Evolutionary conservation across 805 yeast species (phyloP).

Genomic region (Candida peoriensis): DNA sequence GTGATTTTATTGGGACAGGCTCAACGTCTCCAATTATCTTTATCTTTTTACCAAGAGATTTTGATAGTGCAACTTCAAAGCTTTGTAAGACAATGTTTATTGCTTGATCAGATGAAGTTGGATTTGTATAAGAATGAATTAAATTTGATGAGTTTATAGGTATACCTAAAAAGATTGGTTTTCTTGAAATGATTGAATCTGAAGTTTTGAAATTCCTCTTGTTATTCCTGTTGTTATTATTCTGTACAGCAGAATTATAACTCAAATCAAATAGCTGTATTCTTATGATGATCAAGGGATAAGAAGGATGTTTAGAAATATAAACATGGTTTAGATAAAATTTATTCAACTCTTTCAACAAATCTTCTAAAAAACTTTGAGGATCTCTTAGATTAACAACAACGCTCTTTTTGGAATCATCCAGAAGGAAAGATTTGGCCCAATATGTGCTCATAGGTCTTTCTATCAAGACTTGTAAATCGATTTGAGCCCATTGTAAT

Average conservation of each 20-base stretch:
- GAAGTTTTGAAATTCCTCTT: slow-evolving; percentile 13
- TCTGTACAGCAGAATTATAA: slow-evolving; percentile 16
- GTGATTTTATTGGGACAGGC: slow-evolving; percentile 30
- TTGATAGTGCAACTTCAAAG: slow-evolving; percentile 47
- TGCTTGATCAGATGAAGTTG: slow-evolving; percentile 35
- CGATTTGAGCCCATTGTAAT: slow-evolving; percentile 66
- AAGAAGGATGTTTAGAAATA: slow-evolving; percentile 57
- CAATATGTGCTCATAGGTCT: slow-evolving; percentile 39
- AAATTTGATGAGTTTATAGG: slow-evolving; percentile 64
- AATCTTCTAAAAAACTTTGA: slow-evolving; percentile 40
- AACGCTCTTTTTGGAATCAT: slow-evolving; percentile 23
- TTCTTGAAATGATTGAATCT: slow-evolving; percentile 47
- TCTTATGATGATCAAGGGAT: slow-evolving; percentile 56
- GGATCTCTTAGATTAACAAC: slow-evolving; percentile 40
- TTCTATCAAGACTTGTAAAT: slow-evolving; percentile 59
- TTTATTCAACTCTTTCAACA: slow-evolving; percentile 43
- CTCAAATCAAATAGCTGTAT: slow-evolving; percentile 62
- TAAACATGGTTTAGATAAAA: slow-evolving; percentile 62
- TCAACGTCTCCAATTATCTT: slow-evolving; percentile 28
- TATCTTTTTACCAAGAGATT: slow-evolving; percentile 36
- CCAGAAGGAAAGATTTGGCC: slow-evolving; percentile 28
- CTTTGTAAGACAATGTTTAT: slow-evolving; percentile 55
- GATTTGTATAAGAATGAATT: slow-evolving; percentile 41
- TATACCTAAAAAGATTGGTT: slow-evolving; percentile 60
- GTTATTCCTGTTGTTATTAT: too few species aligned